These are phyloP conservation scores for Phaeosphaeriaceae sp. DNA, from an alignment of 2,329 filamentous ascomycete species.

Conservation along the genomic window DNA sequence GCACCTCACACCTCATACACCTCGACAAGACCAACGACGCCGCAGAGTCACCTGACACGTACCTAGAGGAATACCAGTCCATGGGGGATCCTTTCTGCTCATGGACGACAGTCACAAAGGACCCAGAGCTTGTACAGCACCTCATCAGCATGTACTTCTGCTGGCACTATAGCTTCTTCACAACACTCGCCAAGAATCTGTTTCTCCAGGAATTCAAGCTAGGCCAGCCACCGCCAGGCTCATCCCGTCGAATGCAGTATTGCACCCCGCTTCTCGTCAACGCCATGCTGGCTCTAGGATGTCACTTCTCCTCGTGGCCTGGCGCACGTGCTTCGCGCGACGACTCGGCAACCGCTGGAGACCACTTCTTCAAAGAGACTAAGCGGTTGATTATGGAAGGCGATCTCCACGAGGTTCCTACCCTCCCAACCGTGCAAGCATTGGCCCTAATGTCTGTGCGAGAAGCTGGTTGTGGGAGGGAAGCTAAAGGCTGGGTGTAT, in stretches of 20 bases:
- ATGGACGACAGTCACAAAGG: conserved; percentile 86
- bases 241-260: conserved; percentile 67
- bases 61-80: conserved; percentile 55
- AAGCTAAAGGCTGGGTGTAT: conserved; percentile 97
- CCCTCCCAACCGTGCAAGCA: conserved; percentile 89
- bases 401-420: conserved; percentile 90
- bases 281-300: conserved; percentile 89
- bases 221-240: conserved; percentile 65
- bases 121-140: conserved; percentile 79
- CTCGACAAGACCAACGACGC: conserved; percentile 53
- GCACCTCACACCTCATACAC: conserved; percentile 92
- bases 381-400: conserved; percentile 89
- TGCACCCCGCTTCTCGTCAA: conserved; percentile 92
- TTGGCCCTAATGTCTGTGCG: conserved; percentile 94
- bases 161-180: conserved; percentile 98
- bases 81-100: conserved; percentile 75
- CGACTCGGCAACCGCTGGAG: conserved; percentile 85
- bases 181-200: conserved; percentile 81
- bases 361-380: conserved; percentile 94
- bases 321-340: conserved; percentile 73
- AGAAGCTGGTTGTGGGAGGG: conserved; percentile 91
- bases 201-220: conserved; percentile 86
- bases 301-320: conserved; percentile 83
- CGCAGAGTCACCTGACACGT: conserved; percentile 34
- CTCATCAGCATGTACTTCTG: conserved; percentile 97